Conservation (phyloP, 371 early-diverging fungal genomes). For the Capillidium heterosporum region DNA sequence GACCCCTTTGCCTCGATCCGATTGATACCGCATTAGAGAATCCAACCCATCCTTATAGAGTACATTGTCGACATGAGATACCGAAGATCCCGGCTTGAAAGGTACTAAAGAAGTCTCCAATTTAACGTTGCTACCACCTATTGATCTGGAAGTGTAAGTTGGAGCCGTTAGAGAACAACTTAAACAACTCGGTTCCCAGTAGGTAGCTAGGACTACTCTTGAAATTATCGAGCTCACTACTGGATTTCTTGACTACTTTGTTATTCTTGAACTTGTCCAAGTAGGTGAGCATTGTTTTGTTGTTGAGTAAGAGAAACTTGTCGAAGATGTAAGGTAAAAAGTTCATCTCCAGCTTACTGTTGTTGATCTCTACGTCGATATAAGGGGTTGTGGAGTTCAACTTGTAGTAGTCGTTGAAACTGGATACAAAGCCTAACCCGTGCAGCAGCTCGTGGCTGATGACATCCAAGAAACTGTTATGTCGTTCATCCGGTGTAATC, state of each 20-base stretch:
- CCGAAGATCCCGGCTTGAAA: conserved; percentile 22
- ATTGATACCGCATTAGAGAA: conserved; percentile 29
- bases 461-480: conserved; percentile 17
- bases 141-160: not conserved
- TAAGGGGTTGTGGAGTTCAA: not conserved
- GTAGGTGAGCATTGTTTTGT: too few species aligned
- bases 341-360: not conserved
- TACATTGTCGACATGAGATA: conserved; percentile 25
- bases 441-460: conserved; percentile 38
- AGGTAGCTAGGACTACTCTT: not conserved
- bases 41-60: conserved; percentile 20
- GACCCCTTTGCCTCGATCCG: conserved; percentile 14
- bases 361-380: not conserved
- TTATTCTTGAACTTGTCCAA: not conserved
- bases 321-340: too few species aligned
- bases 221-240: not conserved
- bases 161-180: not conserved
- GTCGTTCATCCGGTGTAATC: not conserved
- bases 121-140: not conserved
- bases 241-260: not conserved
- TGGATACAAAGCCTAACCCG: conserved; percentile 35
- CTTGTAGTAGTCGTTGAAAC: conserved; percentile 13
- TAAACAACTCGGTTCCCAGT: not conserved
- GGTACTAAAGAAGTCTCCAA: conserved; percentile 16
- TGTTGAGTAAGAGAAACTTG: too few species aligned